These are phyloP conservation scores for Didymella segeticola DNA, from an alignment of 2,329 filamentous ascomycete genomes.

Conservation along the genomic window DNA sequence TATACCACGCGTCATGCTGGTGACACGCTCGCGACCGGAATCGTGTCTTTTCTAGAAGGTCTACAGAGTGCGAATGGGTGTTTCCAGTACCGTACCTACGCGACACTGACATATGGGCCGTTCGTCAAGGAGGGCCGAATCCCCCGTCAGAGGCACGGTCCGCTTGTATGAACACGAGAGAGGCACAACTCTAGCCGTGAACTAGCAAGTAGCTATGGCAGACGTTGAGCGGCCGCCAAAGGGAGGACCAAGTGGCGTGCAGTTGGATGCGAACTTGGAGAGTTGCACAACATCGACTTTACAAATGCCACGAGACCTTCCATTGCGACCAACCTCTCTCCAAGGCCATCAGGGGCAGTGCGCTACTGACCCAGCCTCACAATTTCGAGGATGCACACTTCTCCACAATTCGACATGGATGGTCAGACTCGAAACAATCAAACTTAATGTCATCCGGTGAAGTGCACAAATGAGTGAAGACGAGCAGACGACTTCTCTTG, in stretches of 20 bases:
- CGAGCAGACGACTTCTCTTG: background rate
- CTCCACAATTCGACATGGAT: conserved; percentile 19
- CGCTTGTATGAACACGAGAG: background rate
- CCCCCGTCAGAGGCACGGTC: conserved; percentile 12
- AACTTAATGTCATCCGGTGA: conserved; percentile 2
- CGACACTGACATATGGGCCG: conserved; percentile 11
- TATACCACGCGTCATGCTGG: conserved; percentile 32
- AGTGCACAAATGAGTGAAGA: background rate
- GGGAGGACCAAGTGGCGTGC: conserved; percentile 1
- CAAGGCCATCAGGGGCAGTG: conserved; percentile 8
- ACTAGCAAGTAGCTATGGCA: conserved; percentile 12
- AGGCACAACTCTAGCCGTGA: conserved; percentile 10
- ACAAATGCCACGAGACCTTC: conserved; percentile 4
- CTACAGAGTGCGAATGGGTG: conserved; percentile 11
- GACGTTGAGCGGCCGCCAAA: conserved; percentile 8
- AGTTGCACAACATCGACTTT: conserved; percentile 7
- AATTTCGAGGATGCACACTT: conserved; percentile 14
- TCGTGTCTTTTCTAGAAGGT: conserved; percentile 4
- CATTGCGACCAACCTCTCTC: conserved; percentile 5
- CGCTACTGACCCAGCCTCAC: conserved; percentile 13
- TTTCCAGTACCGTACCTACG: conserved; percentile 11
- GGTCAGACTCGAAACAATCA: background rate
- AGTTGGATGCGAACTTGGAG: background rate
- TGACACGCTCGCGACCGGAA: conserved; percentile 18
- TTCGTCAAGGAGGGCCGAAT: conserved; percentile 12